Evolutionary conservation across 108 stramenopile genomes (phyloP), one percentile per base, ranked within the genome.

Genomic region (Aurantiochytrium sp.): DNA sequence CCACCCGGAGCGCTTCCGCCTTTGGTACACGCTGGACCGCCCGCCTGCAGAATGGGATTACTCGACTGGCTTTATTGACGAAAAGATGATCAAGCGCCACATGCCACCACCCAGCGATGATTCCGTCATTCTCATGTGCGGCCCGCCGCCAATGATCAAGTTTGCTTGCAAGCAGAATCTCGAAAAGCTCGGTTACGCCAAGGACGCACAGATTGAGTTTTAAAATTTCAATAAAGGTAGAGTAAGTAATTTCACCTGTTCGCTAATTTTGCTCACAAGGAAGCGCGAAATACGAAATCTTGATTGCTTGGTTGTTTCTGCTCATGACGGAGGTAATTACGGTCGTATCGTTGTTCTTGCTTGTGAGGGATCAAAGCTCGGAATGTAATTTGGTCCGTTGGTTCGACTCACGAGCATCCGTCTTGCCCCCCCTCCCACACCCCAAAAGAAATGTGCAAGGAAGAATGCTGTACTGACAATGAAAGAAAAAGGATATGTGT

Each of bases 91-190:
- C 90, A 89, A 93, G 69, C 88, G 93, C 57, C 90, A 96, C 28
- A 89, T 98, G 44, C 97, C 95, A 49, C 91, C 95, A 58, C 89
- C 96, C 58, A 92, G 91, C 58, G 91, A 92, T 10, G 95, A 93
- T 72, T 92, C 93, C 25, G 95, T 93, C 92, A 96, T 95, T 88
- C 94, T 99, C 72, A 97, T 98, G 96, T 99, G 98, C 90, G 98
- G 98, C 58, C 98, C 98, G 12, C 97, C 97, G 29, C 95, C 97
- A 72, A 99, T 99, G 98, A 71, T 99, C 57, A 96, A 97, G 19
- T 95, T 93, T 55, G 97, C 76, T 71, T 89, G 88, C 88, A 76
- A 83, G 73, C 10, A 43, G 35, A 57, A 51, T 28, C 73, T 89
- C 1, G 83, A 51, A 19, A 89, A 89, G 89, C 72, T 89, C 58